phyloP scores from a whole-genome alignment of 1,284 basidiomycete genomes.

The Trichosporon coremiiforme region DNA sequence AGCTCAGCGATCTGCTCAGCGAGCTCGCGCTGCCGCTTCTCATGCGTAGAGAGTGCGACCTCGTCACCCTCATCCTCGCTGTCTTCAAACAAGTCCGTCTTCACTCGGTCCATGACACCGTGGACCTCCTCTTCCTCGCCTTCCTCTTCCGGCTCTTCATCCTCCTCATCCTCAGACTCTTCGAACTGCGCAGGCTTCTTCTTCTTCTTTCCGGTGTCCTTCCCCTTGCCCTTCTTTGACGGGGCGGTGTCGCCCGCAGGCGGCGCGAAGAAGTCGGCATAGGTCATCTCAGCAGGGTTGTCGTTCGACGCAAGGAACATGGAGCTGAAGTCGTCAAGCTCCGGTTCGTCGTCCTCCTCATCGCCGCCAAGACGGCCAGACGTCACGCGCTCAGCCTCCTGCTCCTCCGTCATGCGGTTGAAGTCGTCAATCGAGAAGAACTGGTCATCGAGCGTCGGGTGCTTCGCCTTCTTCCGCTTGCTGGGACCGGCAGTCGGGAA shows the following conservation, averaged over 20 bases:
- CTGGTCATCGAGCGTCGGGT: slow-evolving; percentile 79
- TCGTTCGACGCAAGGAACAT: slow-evolving; percentile 55
- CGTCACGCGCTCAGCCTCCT: slow-evolving; percentile 69
- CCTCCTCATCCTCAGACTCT: slow-evolving; percentile 43
- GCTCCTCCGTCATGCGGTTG: slow-evolving; percentile 80
- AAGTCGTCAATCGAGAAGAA: slow-evolving; percentile 91
- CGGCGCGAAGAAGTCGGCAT: slow-evolving; percentile 67
- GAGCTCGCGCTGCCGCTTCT: slow-evolving; percentile 59
- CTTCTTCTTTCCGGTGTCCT: slow-evolving; percentile 46
- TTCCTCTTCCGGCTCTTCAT: slow-evolving; percentile 41
- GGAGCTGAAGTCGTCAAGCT: slow-evolving; percentile 54
- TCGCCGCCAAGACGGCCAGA: slow-evolving; percentile 63
- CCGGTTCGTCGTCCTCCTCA: slow-evolving; percentile 60
- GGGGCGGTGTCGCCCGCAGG: slow-evolving; percentile 35
- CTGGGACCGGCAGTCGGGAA: slow-evolving; percentile 48
- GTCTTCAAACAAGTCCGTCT: slow-evolving; percentile 62
- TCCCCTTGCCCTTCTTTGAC: slow-evolving; percentile 42
- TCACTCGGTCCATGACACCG: slow-evolving; percentile 59
- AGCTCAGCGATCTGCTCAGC: slow-evolving; percentile 61
- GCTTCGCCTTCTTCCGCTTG: slow-evolving; percentile 44
- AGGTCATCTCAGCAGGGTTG: slow-evolving; percentile 56
- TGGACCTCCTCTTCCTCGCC: slow-evolving; percentile 36
- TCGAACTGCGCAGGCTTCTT: slow-evolving; percentile 50
- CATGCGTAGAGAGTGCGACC: slow-evolving; percentile 59
- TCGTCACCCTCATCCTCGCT: slow-evolving; percentile 57